Evolutionary conservation across 805 yeast species (phyloP).

Genomic region (Vanderwaltozyma verrucispora): DNA sequence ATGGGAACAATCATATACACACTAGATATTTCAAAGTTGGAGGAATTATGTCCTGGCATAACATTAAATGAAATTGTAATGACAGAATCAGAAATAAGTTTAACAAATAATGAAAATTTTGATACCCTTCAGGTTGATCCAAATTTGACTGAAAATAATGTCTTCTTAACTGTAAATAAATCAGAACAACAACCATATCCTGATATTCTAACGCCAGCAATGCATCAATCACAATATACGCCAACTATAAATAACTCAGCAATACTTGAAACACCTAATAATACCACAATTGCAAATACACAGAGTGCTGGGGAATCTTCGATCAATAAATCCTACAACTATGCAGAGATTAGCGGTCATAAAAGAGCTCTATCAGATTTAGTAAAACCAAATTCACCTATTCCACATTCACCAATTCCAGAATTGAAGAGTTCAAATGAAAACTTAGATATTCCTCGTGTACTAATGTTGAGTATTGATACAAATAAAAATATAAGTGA

Average conservation of each 20-base stretch:
- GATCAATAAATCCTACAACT: neutral
- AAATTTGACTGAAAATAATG: no score
- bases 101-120: neutral
- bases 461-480: neutral
- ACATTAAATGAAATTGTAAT: no score
- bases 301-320: neutral
- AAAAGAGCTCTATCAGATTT: conserved; percentile 2
- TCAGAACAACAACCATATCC: no score
- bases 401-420: conserved; percentile 1
- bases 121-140: no score
- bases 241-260: neutral
- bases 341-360: neutral
- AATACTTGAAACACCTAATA: neutral
- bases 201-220: no score
- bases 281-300: neutral
- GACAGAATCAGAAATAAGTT: neutral
- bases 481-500: neutral
- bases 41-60: conserved; percentile 31
- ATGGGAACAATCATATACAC: conserved; percentile 53
- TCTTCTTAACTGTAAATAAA: no score
- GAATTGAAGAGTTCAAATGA: neutral
- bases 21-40: conserved; percentile 40
- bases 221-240: neutral
- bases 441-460: neutral
- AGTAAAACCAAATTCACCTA: neutral